Conservation (phyloP, 108 stramenopile genomes). For the Discostella pseudostelligera region DNA sequence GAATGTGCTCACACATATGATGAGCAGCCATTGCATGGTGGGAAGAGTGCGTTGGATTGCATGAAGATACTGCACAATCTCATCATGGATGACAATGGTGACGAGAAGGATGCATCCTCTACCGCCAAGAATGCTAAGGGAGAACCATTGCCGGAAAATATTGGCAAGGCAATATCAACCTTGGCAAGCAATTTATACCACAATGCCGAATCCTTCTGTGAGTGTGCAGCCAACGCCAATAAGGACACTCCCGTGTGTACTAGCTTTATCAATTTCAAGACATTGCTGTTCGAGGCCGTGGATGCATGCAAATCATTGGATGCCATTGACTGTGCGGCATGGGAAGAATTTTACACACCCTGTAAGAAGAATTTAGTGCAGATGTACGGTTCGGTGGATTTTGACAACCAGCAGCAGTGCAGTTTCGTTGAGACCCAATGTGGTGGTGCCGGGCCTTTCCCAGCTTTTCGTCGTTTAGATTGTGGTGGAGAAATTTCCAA, state of each 20-base stretch:
- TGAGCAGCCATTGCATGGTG: slow-evolving; percentile 60
- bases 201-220: slow-evolving; percentile 74
- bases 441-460: slow-evolving; percentile 77
- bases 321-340: slow-evolving; percentile 87
- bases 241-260: slow-evolving; percentile 70
- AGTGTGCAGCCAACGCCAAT: slow-evolving; percentile 63
- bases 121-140: slow-evolving; percentile 36
- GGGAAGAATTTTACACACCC: slow-evolving; percentile 76
- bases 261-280: slow-evolving; percentile 80
- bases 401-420: slow-evolving; percentile 65
- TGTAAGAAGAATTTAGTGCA: slow-evolving; percentile 72
- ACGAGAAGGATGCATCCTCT: not conserved
- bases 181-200: slow-evolving; percentile 70
- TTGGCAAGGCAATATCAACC: slow-evolving; percentile 60
- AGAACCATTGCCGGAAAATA: slow-evolving; percentile 38
- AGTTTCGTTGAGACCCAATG: slow-evolving; percentile 68
- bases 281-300: slow-evolving; percentile 77
- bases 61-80: slow-evolving; percentile 78
- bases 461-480: slow-evolving; percentile 80
- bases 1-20: slow-evolving; percentile 74
- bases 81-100: slow-evolving; percentile 47
- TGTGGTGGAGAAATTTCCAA: slow-evolving; percentile 69
- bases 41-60: slow-evolving; percentile 76
- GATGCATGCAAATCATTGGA: slow-evolving; percentile 88
- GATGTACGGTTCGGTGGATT: slow-evolving; percentile 58